Base-by-base conservation (phyloP, 75 land plant species). In the Azolla pinnata region DNA sequence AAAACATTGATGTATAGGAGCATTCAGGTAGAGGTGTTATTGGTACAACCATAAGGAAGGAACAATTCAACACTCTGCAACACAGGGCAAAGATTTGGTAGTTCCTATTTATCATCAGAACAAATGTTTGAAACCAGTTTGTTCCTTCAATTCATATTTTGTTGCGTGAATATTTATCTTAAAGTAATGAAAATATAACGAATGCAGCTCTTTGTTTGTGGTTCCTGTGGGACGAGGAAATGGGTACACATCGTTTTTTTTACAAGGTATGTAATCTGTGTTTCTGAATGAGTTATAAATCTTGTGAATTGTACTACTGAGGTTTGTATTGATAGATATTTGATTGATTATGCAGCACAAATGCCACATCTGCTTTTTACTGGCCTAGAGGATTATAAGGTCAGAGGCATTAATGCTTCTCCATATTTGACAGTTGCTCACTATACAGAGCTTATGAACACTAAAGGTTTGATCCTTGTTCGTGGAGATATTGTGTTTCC, bases 371-470 rank as follows among this genome's bases (percentile, higher is more conserved):
- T 95, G 65, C 64, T 95, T 31, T 79, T 95, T 61, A 95, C 99
- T 20, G 90, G 91, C 16, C 87, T 95, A 58, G 96, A 90, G 57
- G 99, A 95, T 67, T 95, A 95, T 74, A 86, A 84, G 48, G 90
- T 84, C 21, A 83, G 82, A 72, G 96, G 98, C 31, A 79, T 83
- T 50, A 80, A 85, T 61, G 99, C 97, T 38, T 50, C 90, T 63
- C 99, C 99, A 16, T 95, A 95, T 69, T 69, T 89, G 62, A 83
- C 88, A 30, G 83, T 77, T 16, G 71, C 90, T 25, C 71, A 86
- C 66, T 89, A 90, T 67, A 81, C 62, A 14, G 99, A 95, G 30
- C 87, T 95, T 62, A 75, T 76, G 45, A 85, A 85, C 29, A 84
- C 60, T 73, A 93, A 93, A 67, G 87, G 85, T 26, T 31, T 88